phyloP scores from a whole-genome alignment of 2,329 filamentous ascomycete species.

The Magnaporthiopsis rhizophila region DNA sequence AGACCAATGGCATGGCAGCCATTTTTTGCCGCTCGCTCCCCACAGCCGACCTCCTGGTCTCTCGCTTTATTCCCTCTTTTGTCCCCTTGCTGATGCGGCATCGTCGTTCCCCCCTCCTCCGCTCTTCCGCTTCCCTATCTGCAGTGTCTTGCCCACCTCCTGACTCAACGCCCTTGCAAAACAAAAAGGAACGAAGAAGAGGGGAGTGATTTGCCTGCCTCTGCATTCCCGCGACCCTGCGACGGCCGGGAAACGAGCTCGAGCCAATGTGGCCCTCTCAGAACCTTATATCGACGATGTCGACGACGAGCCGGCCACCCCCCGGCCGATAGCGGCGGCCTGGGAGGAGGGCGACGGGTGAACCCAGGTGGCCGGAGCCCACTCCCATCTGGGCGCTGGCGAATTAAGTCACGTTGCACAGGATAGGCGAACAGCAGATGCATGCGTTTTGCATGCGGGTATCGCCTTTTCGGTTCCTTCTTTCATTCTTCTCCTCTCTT shows the following conservation, averaged over 20 bases:
- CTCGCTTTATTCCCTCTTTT: neutral
- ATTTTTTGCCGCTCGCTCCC: neutral
- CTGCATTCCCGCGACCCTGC: neutral
- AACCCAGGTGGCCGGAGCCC: neutral
- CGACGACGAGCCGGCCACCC: neutral
- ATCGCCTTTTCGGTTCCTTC: neutral
- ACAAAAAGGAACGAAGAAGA: neutral
- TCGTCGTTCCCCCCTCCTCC: too few species aligned
- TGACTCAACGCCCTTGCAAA: neutral
- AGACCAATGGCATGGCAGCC: neutral
- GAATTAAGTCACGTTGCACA: neutral
- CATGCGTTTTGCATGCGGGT: neutral
- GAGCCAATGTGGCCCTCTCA: neutral
- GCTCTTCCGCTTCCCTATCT: neutral
- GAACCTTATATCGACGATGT: neutral
- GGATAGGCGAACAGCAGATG: neutral
- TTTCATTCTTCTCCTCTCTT: slow-evolving; percentile 12
- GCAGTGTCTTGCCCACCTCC: neutral
- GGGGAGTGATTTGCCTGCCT: too few species aligned
- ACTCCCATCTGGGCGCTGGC: neutral
- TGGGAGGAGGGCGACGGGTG: too few species aligned
- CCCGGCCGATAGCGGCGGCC: too few species aligned
- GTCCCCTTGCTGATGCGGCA: neutral
- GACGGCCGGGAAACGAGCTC: neutral
- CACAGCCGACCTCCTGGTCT: neutral